Base-by-base conservation (phyloP, 1,139 yeast species). In the Protomyces lactucae-debilis region DNA sequence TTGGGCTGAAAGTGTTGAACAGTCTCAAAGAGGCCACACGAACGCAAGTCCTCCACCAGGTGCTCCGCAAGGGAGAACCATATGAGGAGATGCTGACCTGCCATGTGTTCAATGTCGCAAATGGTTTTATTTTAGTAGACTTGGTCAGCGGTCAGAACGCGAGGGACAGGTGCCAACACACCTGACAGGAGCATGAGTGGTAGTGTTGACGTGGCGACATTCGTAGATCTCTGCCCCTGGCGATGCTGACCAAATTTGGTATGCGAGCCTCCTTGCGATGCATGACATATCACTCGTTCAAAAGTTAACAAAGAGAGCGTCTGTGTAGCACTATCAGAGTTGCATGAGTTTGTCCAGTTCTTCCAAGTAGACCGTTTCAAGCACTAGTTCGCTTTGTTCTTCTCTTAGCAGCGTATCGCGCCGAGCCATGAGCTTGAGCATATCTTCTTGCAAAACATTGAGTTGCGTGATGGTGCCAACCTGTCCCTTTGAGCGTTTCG, bases 291-390 rank as follows among this genome's bases (percentile, higher is more conserved):
- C 32, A 28, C 32, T 28, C 5, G 8, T 4, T 28, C 32, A 28
- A 0, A 28, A 28, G 8, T 5, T 28, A 4, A 28, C 32, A 28
- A 28, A 28, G 32, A 28, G 5, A 28, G 32, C 32, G 5, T 6
- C 32, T 28, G 32, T 28, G 8, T 28, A 28, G 32, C 32, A 28
- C 32, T 6, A 28, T 28, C 8, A 28, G 9, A 37, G 43, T 9
- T 36, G 77, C 25, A 43, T 21, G 52, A 57, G 53, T 14, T 16
- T 21, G 9, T 59, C 63, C 16, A 59, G 63, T 18, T 59, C 63
- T 4, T 59, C 57, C 6, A 59, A 43, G 53, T 59, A 59, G 32
- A 52, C 40, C 10, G 57, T 35, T 21, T 59, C 63, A 23, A 52
- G 63, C 18, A 25, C 45, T 9, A 45, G 46, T 9, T 52, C 57